phyloP scores from a whole-genome alignment of 2,329 filamentous ascomycete species.

The Venturia aucupariae region DNA sequence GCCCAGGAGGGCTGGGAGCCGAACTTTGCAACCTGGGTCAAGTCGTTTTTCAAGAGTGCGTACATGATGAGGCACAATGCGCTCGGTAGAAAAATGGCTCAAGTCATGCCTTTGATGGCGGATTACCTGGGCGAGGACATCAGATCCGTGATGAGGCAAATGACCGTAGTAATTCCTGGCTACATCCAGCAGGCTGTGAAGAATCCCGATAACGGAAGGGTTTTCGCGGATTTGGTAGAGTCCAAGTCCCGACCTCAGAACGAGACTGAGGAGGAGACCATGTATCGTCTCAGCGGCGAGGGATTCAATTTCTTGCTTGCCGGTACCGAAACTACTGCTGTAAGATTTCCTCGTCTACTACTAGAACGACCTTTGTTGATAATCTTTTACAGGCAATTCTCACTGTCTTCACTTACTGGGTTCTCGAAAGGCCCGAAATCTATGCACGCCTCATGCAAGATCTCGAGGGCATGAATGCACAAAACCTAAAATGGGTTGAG shows the following conservation, averaged over 20 bases:
- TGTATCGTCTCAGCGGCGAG: conserved; percentile 14
- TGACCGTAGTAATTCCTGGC: background rate
- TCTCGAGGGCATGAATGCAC: conserved; percentile 12
- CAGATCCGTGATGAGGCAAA: background rate
- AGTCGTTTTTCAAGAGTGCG: conserved; percentile 3
- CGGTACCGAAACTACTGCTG: conserved; percentile 15
- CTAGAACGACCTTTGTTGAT: background rate
- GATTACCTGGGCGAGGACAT: background rate
- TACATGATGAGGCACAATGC: conserved; percentile 1
- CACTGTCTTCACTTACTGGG: conserved; percentile 15
- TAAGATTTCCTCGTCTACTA: background rate
- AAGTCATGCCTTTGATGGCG: conserved; percentile 11
- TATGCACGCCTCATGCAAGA: conserved; percentile 13
- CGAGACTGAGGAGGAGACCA: background rate
- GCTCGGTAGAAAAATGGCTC: background rate
- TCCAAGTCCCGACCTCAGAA: background rate
- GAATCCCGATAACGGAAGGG: background rate
- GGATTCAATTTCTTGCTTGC: conserved; percentile 16
- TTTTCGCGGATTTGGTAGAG: background rate
- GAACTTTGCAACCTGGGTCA: conserved; percentile 17
- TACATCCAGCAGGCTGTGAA: background rate
- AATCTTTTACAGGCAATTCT: conserved; percentile 13
- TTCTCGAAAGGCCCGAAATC: conserved; percentile 16
- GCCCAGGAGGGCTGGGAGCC: conserved; percentile 19
- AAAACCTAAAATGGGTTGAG: background rate